These are phyloP conservation scores for Periconia digitata DNA, from an alignment of 2,329 filamentous ascomycete species.

Conservation along the genomic window DNA sequence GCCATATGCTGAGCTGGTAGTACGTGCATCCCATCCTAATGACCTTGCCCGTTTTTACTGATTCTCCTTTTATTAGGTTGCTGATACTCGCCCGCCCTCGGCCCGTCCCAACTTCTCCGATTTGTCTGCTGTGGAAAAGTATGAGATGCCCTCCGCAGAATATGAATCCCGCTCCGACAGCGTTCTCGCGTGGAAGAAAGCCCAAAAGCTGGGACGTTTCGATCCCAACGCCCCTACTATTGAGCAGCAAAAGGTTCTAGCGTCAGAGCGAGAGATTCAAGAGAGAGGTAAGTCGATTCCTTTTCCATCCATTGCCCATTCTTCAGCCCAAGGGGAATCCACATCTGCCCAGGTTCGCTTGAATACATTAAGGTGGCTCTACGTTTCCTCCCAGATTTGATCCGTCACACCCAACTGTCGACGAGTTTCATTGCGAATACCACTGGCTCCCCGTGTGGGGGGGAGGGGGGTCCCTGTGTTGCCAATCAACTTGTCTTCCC, in stretches of 20 bases:
- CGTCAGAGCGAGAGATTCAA: constrained; percentile 69
- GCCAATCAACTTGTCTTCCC: too few species aligned
- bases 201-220: constrained; percentile 94
- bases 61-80: constrained; percentile 58
- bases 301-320: neutral
- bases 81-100: constrained; percentile 74
- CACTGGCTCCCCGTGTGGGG: too few species aligned
- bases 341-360: too few species aligned
- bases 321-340: too few species aligned
- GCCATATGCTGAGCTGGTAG: constrained; percentile 77
- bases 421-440: too few species aligned
- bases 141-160: constrained; percentile 79
- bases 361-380: too few species aligned
- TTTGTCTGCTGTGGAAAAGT: constrained; percentile 81
- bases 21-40: constrained; percentile 54
- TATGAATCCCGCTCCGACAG: constrained; percentile 87
- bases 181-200: constrained; percentile 92
- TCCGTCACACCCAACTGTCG: too few species aligned
- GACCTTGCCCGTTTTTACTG: constrained; percentile 8
- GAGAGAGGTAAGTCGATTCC: constrained; percentile 58
- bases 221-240: constrained; percentile 78
- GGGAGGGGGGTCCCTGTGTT: too few species aligned
- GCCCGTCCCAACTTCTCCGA: constrained; percentile 80
- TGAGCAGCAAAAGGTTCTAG: constrained; percentile 70
- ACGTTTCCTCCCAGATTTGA: too few species aligned